Percentiles rank a stretch among this genome's conserved stretches.
Evolutionary conservation across 768 basidiomycete species (phyloP).

Genomic region (Vararia minispora): DNA sequence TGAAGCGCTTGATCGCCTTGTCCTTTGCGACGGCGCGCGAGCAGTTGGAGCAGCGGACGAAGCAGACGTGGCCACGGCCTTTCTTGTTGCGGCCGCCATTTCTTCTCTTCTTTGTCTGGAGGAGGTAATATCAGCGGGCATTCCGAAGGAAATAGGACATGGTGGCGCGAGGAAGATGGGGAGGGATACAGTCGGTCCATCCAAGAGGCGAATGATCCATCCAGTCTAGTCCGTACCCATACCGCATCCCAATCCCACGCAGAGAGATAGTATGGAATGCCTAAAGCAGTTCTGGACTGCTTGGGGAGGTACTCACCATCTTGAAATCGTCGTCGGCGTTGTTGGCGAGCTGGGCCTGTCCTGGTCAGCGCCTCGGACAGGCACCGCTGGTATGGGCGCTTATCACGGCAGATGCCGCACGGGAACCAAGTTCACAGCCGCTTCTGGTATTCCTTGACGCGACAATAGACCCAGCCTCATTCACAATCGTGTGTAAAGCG

Average conservation of each 20-base stretch:
- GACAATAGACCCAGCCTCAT: too few relatives aligned
- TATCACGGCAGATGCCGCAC: too few relatives aligned
- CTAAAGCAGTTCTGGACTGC: slow-evolving; percentile 1
- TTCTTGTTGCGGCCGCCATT: slow-evolving; percentile 99
- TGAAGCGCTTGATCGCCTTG: slow-evolving; percentile 99
- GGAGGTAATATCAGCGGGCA: slow-evolving; percentile 14
- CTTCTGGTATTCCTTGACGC: too few relatives aligned
- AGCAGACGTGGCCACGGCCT: slow-evolving; percentile 91
- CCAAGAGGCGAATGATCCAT: slow-evolving; percentile 18
- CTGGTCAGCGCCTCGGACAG: too few relatives aligned
- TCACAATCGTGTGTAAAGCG: too few relatives aligned
- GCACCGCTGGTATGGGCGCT: too few relatives aligned
- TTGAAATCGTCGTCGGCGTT: slow-evolving; percentile 22
- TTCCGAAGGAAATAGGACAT: neutral
- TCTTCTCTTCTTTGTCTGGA: slow-evolving; percentile 97
- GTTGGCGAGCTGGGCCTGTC: too few relatives aligned
- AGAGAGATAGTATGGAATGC: neutral
- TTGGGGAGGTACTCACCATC: slow-evolving; percentile 23
- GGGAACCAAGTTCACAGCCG: too few relatives aligned
- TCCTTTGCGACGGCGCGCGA: slow-evolving; percentile 96
- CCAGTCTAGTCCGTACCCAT: slow-evolving; percentile 16
- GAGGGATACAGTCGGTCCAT: slow-evolving; percentile 12
- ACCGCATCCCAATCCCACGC: slow-evolving; percentile 5
- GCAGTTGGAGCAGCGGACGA: slow-evolving; percentile 99
- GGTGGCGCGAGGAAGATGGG: neutral